phyloP scores from a whole-genome alignment of 768 basidiomycete genomes.

The Hortiboletus flavorubellus region DNA sequence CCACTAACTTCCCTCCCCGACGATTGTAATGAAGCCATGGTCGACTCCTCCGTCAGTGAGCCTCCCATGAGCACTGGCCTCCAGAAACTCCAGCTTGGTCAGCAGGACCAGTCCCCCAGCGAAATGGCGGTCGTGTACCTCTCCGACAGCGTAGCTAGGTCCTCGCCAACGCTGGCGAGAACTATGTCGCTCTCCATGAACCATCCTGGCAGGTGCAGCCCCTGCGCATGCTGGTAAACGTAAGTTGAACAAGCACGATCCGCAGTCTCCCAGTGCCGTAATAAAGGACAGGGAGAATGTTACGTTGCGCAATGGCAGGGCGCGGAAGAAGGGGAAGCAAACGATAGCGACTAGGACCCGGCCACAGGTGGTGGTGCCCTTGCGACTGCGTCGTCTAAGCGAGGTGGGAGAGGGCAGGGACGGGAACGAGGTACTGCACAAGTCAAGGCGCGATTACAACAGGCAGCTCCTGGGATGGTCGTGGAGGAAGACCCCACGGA shows the following conservation, averaged over 20 bases:
- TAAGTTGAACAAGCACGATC: slow-evolving; percentile 31
- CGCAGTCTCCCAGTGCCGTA: slow-evolving; percentile 27
- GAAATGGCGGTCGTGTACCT: slow-evolving; percentile 15
- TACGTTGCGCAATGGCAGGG: slow-evolving; percentile 4
- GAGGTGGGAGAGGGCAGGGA: slow-evolving; percentile 22
- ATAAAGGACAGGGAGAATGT: slow-evolving; percentile 17
- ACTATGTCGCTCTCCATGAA: slow-evolving; percentile 39
- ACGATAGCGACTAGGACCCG: slow-evolving; percentile 14
- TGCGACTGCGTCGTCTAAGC: slow-evolving; percentile 9
- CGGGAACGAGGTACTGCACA: slow-evolving; percentile 17
- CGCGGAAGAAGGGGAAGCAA: slow-evolving; percentile 27
- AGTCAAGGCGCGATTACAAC: slow-evolving; percentile 21
- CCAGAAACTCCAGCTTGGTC: slow-evolving; percentile 33
- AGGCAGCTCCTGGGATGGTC: slow-evolving; percentile 25
- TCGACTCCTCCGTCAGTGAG: slow-evolving; percentile 9
- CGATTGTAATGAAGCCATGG: slow-evolving; percentile 19
- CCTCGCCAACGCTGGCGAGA: slow-evolving; percentile 44
- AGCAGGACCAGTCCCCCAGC: slow-evolving; percentile 10
- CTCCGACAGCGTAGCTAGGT: slow-evolving; percentile 51
- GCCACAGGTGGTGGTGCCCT: slow-evolving; percentile 8
- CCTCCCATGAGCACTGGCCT: slow-evolving; percentile 33
- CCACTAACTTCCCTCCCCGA: slow-evolving; percentile 24
- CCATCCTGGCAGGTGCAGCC: slow-evolving; percentile 43
- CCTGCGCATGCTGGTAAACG: slow-evolving; percentile 35
- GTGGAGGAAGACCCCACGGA: slow-evolving; percentile 31